Evolutionary conservation across 2,329 filamentous ascomycete species (phyloP).

Genomic region (Sporothrix pseudoabietina): DNA sequence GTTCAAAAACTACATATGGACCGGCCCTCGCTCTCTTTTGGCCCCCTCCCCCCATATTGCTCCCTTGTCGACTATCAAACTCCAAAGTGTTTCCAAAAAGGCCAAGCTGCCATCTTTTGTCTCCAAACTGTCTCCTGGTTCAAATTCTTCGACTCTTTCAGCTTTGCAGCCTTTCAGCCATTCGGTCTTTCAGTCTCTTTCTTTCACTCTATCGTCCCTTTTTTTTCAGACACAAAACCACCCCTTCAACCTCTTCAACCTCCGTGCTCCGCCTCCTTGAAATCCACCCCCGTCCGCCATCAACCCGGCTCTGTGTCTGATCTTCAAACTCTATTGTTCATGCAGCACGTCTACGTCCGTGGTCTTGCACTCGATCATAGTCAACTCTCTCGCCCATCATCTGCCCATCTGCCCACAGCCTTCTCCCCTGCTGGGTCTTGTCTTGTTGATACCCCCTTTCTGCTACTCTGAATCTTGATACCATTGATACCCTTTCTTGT

Average conservation of each 20-base stretch:
- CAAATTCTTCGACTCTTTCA: slow-evolving; percentile 38
- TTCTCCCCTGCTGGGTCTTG: background rate
- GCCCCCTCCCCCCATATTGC: slow-evolving; percentile 30
- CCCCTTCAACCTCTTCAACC: slow-evolving; percentile 10
- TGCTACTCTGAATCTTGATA: background rate
- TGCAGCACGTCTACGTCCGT: slow-evolving; percentile 18
- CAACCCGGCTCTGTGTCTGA: slow-evolving; percentile 38
- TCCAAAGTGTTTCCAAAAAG: slow-evolving; percentile 41
- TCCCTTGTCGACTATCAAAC: slow-evolving; percentile 47
- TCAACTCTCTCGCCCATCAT: background rate
- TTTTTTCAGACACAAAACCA: background rate
- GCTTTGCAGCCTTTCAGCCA: slow-evolving; percentile 37
- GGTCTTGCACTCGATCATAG: slow-evolving; percentile 11
- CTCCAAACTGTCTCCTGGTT: slow-evolving; percentile 38
- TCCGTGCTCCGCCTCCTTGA: slow-evolving; percentile 41
- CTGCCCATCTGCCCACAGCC: slow-evolving; percentile 3
- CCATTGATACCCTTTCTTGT: background rate
- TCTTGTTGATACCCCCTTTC: slow-evolving; percentile 3
- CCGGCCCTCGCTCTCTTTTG: slow-evolving; percentile 24
- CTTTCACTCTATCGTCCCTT: background rate
- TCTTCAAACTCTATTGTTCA: slow-evolving; percentile 37
- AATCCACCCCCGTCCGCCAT: slow-evolving; percentile 12
- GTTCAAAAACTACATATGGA: slow-evolving; percentile 26
- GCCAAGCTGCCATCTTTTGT: slow-evolving; percentile 34
- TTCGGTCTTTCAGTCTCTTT: slow-evolving; percentile 8